A percentile compares a stretch with the other conserved stretches of the same genome.
Conservation (phyloP, 139 green algal species). For the Chlorella sorokiniana region DNA sequence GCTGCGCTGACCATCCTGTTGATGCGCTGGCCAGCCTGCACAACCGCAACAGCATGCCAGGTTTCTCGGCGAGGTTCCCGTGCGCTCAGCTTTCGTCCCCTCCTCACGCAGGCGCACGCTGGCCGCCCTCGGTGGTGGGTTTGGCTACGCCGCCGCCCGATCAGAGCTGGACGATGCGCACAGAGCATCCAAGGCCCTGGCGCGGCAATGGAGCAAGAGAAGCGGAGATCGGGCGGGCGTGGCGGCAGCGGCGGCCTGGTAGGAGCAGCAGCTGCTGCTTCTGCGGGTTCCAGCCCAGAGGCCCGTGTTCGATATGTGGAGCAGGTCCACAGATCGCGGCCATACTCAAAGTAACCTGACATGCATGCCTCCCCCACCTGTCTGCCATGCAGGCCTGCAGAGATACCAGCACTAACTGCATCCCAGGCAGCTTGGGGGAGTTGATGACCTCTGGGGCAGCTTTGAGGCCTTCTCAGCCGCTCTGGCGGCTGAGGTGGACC, state of each 20-base stretch:
- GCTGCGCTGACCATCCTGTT: no score
- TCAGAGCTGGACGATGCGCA: background rate
- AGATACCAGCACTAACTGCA: background rate
- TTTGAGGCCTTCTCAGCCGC: constrained; percentile 20
- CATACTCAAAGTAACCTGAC: no score
- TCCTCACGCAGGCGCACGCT: background rate
- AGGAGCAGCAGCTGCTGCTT: no score
- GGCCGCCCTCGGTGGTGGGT: background rate
- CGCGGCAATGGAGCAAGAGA: no score
- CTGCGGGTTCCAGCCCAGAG: no score
- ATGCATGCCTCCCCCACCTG: no score
- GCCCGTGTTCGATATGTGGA: no score
- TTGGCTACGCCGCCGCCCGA: background rate
- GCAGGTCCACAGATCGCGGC: no score
- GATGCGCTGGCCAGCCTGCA: no score
- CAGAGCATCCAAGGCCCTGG: constrained; percentile 1
- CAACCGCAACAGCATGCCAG: background rate
- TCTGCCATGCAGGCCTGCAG: background rate
- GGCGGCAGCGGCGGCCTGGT: background rate
- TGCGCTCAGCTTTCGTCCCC: background rate
- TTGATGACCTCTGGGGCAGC: constrained; percentile 10
- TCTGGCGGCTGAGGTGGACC: constrained; percentile 8
- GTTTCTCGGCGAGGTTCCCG: background rate
- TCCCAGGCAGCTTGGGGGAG: background rate
- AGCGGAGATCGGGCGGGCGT: background rate